Evolutionary conservation across 2,329 filamentous ascomycete genomes (phyloP), one percentile per base, ranked within the genome.

Genomic region (Cryphonectria nitschkei): DNA sequence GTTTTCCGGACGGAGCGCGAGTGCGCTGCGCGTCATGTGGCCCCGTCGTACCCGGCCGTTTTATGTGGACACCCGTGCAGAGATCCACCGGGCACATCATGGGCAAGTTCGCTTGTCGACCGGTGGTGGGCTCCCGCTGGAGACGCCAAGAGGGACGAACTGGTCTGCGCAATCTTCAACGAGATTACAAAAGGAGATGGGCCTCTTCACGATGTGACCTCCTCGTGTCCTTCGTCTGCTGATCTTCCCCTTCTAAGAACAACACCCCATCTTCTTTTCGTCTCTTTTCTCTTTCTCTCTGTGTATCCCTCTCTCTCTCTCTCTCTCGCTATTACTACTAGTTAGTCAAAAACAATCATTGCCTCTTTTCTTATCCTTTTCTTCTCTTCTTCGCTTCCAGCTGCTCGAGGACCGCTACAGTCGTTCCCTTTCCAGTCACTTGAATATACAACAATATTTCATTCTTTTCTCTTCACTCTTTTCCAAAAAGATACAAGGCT

Each of bases 151-250:
- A 65, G 65, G 50, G 62, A 39, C 71, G 65, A 62, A 63, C 68
- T 62, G 58, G 65, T 70, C 56, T 50, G 68, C 39, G 60, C 46
- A 66, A 37, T 72, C 67, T 67, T 68, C 61, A 70, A 34, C 63
- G 65, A 70, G 60, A 70, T 66, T 70, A 70, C 66, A 72, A 72
- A 72, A 72, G 71, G 71, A 72, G 71, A 68, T 70, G 67, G 54
- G 22, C 63, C 41, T 66, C 62, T 43, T 68, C n/a, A 63, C 68
- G 66, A 43, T 70, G 65, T 32, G 14, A 58, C 54, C 26, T 34
- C 54, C 34, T 32, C 54, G 54, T 58, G 54, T 58, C 19, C 46
- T n/a, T n/a, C 9, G 4, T 9, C 46, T 50, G 46, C 46, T 50
- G 46, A 50, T 50, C 46, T 50, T 50, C 46, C 46, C 46, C 22